These are phyloP conservation scores for Heritiera littoralis DNA, from an alignment of 345 rosid genomes.

Conservation along the genomic window DNA sequence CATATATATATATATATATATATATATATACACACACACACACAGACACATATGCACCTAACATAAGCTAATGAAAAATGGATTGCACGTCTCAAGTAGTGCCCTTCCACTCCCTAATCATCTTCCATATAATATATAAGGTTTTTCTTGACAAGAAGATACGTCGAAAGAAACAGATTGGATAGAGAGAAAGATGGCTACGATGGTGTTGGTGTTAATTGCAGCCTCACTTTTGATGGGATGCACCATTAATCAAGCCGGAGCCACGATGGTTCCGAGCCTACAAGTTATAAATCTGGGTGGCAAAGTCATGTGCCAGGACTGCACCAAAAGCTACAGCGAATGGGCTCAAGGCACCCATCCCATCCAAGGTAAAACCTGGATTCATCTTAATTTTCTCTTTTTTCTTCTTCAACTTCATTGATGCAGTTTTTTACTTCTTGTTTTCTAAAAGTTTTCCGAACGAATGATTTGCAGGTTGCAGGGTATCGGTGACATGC, in stretches of 20 bases:
- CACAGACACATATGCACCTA: background rate
- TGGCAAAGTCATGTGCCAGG: conserved; percentile 78
- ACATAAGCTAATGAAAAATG: background rate
- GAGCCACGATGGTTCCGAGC: conserved; percentile 12
- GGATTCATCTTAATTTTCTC: too few species aligned
- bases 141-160: background rate
- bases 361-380: conserved; percentile 61
- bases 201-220: background rate
- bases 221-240: conserved; percentile 23
- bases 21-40: too few species aligned
- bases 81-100: conserved; percentile 13
- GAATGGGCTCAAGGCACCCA: conserved; percentile 59
- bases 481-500: conserved; percentile 63
- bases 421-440: too few species aligned
- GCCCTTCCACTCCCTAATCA: background rate
- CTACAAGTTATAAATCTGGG: conserved; percentile 50
- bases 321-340: conserved; percentile 61
- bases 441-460: too few species aligned
- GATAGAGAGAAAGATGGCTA: conserved; percentile 22
- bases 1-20: too few species aligned
- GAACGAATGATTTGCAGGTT: conserved; percentile 36
- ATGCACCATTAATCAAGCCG: background rate
- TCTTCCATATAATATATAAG: background rate
- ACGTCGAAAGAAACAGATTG: background rate
- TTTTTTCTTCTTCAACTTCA: too few species aligned